Percentiles rank a stretch among this genome's conserved stretches.
Evolutionary conservation across 257 asterid genomes (phyloP).

Genomic region (Jaltomata sinuosa): DNA sequence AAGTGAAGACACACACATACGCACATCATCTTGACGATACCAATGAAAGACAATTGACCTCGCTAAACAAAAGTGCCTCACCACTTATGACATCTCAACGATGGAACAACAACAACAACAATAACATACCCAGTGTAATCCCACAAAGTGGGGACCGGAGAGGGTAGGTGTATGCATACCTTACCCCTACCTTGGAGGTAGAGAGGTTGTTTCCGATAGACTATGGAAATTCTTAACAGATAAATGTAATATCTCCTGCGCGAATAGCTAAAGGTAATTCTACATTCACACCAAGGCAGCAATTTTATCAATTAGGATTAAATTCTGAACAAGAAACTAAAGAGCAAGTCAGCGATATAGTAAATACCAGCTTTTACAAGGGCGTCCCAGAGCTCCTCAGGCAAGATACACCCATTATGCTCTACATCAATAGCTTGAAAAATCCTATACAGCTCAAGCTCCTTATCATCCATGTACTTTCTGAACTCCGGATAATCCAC

Average conservation of each 20-base stretch:
- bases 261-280: background rate
- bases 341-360: background rate
- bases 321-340: background rate
- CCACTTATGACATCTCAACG: background rate
- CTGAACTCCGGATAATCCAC: conserved; percentile 89
- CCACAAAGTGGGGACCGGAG: too few species aligned
- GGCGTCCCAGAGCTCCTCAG: conserved; percentile 98
- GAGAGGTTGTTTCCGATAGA: too few species aligned
- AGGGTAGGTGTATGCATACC: too few species aligned
- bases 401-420: conserved; percentile 90
- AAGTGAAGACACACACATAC: background rate
- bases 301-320: background rate
- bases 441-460: conserved; percentile 81
- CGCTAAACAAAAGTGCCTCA: background rate
- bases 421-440: conserved; percentile 96
- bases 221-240: background rate
- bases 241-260: background rate
- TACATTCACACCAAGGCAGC: background rate
- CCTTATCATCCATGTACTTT: conserved; percentile 97
- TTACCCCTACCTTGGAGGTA: too few species aligned
- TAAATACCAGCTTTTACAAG: conserved; percentile 66
- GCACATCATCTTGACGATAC: background rate
- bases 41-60: background rate
- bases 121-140: too few species aligned
- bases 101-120: too few species aligned